Base-by-base conservation (phyloP, 768 basidiomycete genomes). In the Paxillus ammoniavirescens region DNA sequence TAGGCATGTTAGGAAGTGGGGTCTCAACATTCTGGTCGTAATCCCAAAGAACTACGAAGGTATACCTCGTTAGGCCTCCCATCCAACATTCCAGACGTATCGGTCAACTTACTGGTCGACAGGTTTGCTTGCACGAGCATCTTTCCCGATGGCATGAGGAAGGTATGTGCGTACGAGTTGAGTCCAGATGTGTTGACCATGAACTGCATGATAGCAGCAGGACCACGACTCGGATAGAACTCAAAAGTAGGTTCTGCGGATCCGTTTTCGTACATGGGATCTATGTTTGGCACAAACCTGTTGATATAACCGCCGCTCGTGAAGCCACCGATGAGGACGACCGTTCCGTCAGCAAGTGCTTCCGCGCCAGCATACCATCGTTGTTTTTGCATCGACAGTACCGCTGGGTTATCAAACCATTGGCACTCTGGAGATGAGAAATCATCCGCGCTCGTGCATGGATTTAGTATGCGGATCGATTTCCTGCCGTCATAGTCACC, bases 321-420 rank as follows among this genome's bases (percentile, higher is more conserved):
- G 65, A 87, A 89, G 13, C 87, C 87, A 37, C 93, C 94, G 43
- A 93, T 85, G 60, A 96, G 76, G 8, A 79, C 85, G 44, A 94
- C 71, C 5, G 81, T 79, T 23, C 94, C 95, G 61, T 95, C 87
- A 0, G 78, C 82, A 3, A 87, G 76, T 2, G 87, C 65, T 63
- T 91, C 89, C 0, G 84, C 83, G 2, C 79, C 79, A 1, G 89
- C 80, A 64, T 91, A 91, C 89, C 89, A 91, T 2, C 89, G 82
- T 58, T 72, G 67, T 38, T 74, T 77, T 57, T 86, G 79, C 82
- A 91, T 84, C 3, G 80, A 69, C 8, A 90, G 79, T 8, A 79
- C 66, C 0, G 75, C 74, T 0, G 84, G 74, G 47, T 89, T 75
- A 61, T 91, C 89, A 62, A 78, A 89, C 87, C 88, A 89, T 57